phyloP scores from a whole-genome alignment of 345 rosid species.

The Murraya paniculata region DNA sequence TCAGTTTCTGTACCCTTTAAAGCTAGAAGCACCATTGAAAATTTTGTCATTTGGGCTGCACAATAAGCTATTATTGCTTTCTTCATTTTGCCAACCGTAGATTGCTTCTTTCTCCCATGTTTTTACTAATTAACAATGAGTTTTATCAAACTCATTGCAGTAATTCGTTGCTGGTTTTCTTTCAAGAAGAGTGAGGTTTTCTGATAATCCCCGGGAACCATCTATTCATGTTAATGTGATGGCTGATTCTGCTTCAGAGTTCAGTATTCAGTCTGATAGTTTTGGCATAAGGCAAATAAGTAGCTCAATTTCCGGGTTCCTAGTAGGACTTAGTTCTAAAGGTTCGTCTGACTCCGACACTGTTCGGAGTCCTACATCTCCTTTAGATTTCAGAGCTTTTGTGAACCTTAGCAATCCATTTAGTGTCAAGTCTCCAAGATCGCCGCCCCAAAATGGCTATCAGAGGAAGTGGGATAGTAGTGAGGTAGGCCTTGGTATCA shows the following conservation, averaged over 20 bases:
- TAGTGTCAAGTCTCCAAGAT: conserved; percentile 37
- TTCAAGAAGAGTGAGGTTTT: conserved; percentile 17
- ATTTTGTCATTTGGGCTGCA: conserved; percentile 5
- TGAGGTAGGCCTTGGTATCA: conserved; percentile 58
- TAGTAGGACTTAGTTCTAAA: conserved; percentile 33
- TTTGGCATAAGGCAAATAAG: conserved; percentile 33
- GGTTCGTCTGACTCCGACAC: conserved; percentile 38
- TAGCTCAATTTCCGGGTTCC: conserved; percentile 35
- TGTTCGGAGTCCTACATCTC: conserved; percentile 56
- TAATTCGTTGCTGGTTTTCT: conserved; percentile 19
- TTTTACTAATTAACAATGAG: background rate
- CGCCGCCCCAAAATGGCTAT: conserved; percentile 22
- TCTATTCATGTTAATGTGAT: conserved; percentile 23
- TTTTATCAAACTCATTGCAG: conserved; percentile 23
- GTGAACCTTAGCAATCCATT: conserved; percentile 50
- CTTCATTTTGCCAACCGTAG: background rate
- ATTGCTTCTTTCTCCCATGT: background rate
- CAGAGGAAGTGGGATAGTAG: conserved; percentile 43
- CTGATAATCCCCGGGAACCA: conserved; percentile 17
- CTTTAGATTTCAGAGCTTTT: conserved; percentile 53
- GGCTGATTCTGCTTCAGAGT: conserved; percentile 35
- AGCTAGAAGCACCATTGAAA: background rate
- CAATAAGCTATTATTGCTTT: background rate
- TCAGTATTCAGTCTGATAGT: conserved; percentile 23
- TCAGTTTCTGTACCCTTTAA: background rate